Evolutionary conservation across 805 yeast species (phyloP), one percentile per base, ranked within the genome.

Genomic region (Myxozyma neotropica): DNA sequence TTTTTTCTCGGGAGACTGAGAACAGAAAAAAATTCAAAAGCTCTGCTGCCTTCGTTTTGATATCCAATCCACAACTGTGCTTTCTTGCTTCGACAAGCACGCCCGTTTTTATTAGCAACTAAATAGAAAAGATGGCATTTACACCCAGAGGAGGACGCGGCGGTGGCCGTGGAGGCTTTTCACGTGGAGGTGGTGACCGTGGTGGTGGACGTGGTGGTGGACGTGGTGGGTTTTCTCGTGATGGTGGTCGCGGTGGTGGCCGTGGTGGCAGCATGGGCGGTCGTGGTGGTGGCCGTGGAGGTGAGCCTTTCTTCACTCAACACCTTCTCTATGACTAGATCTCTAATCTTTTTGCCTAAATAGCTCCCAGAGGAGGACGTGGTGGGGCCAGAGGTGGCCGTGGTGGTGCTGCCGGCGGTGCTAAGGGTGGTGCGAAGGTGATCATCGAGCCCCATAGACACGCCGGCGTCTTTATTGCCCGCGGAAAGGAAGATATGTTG

Each of bases 391-490:
- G 80, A 51, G 78, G 78, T 47, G 70, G 79, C 50, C 79, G 84
- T 57, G 81, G 88, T 44, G 82, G 82, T 55, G 83, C 88, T 58
- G 83, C 78, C 57, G 84, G 83, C 44, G 81, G 84, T 55, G 81
- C 83, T 53, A 76, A 84, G 59, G 84, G 88, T 61, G 85, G 89
- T 52, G 96, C 97, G 71, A 94, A 88, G 82, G 98, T 93, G 69
- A 89, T 93, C 73, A 87, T 93, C 70, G 99, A 94, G 81, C 97
- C 98, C 71, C 99, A 94, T 80, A 88, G 97, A 81, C 98, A 94
- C 75, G 96, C 92, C 56, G 64, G 70, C 85, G 97, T 94, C 69
- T 94, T 85, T 86, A 93, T 94, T 78, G 99, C 98, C 76, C 90
- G 98, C 81, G 99, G 99, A 78, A 94, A 94, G 79, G 99, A 94